Evolutionary conservation across 257 asterid genomes (phyloP), one percentile per base, ranked within the genome.

Genomic region (Nicotiana noctiflora): DNA sequence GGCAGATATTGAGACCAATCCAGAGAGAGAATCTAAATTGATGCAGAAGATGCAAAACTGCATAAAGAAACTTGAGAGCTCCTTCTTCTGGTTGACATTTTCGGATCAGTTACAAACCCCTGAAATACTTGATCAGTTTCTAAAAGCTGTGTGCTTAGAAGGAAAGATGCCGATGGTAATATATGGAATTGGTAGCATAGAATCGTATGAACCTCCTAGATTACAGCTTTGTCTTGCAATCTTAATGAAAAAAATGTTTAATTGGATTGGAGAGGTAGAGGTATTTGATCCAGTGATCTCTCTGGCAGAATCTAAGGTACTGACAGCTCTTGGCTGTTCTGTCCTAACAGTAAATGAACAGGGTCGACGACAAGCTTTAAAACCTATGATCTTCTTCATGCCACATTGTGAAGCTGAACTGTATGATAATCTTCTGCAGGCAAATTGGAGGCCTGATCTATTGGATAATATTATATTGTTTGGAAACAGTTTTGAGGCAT

Each of bases 151-250:
- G 86, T 94, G 91, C 40, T 53, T 92, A 0, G 96, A 91, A 80
- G 68, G 86, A 29, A 87, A 87, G 82, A 84, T 93, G 92, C 83
- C 53, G 84, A 89, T 95, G 93, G 99, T 95, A 2, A 86, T 95
- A 8, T 93, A 92, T 66, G 99, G 99, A 14, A 91, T 95, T 66
- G 99, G 99, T n/a, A 95, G 97, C 88, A 91, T 95, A 13, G 96
- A 91, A 64, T 89, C 94, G 21, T 90, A 61, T 60, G 97, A 92
- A 25, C 82, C 91, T 70, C 96, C 98, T 21, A 75, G 97, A 56
- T 75, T 90, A 86, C 99, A 94, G 82, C 96, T 96, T 34, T 81
- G 94, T 81, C 89, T 91, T 23, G 98, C 96, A 61, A 65, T 95
- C 82, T 76, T 91, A 90, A 84, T 96, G 90, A 94, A 89, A 88